These are phyloP conservation scores for Didymella pinodella DNA, from an alignment of 2,329 filamentous ascomycete species.

Conservation along the genomic window DNA sequence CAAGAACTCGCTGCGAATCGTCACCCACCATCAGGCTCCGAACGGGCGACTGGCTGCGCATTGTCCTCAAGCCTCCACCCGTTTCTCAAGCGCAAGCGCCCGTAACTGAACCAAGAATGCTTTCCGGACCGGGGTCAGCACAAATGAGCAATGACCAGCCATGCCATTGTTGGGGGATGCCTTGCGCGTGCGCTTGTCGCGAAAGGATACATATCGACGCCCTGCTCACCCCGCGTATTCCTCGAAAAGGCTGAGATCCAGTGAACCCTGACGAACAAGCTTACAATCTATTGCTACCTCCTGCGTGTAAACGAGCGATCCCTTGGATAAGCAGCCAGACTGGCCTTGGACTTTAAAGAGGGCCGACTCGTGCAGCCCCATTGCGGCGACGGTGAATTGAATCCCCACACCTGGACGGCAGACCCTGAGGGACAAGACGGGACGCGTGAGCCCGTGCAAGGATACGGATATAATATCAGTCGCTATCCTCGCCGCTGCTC, in stretches of 20 bases:
- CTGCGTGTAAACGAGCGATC: slow-evolving; percentile 30
- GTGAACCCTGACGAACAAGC: slow-evolving; percentile 29
- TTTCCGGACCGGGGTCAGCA: slow-evolving; percentile 37
- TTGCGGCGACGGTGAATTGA: slow-evolving; percentile 40
- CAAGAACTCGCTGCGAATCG: slow-evolving; percentile 48
- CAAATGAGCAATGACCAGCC: slow-evolving; percentile 38
- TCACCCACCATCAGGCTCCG: slow-evolving; percentile 38
- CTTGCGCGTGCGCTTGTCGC: slow-evolving; percentile 35
- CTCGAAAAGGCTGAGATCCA: slow-evolving; percentile 39
- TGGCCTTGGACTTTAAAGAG: slow-evolving; percentile 30
- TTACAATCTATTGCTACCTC: slow-evolving; percentile 20
- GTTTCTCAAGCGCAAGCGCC: slow-evolving; percentile 50
- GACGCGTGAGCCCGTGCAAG: slow-evolving; percentile 37
- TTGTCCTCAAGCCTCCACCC: slow-evolving; percentile 43
- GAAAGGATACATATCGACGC: slow-evolving; percentile 45
- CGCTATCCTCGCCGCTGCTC: slow-evolving; percentile 32
- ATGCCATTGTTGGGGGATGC: slow-evolving; percentile 33
- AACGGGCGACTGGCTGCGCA: slow-evolving; percentile 44
- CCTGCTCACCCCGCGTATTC: slow-evolving; percentile 37
- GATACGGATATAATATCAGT: slow-evolving; percentile 40
- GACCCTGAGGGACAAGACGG: slow-evolving; percentile 36
- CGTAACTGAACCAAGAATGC: slow-evolving; percentile 40
- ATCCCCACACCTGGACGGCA: slow-evolving; percentile 43
- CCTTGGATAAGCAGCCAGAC: slow-evolving; percentile 31
- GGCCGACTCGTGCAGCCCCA: slow-evolving; percentile 42